These are phyloP conservation scores for Mychonastes homosphaera DNA, from an alignment of 139 green algal species.

Conservation along the genomic window DNA sequence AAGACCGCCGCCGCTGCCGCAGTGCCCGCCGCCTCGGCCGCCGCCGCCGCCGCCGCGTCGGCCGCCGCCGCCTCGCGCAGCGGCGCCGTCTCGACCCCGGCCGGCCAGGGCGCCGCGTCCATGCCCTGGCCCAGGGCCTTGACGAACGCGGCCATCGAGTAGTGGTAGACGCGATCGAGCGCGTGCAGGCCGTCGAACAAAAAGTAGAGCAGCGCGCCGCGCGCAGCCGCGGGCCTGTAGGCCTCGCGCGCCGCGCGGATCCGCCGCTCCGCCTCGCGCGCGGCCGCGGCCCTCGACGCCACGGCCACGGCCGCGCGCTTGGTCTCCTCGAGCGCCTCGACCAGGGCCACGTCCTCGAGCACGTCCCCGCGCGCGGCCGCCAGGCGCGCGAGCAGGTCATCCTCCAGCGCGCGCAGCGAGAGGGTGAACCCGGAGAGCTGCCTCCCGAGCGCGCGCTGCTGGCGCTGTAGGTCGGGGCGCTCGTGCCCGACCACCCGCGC, in stretches of 20 bases:
- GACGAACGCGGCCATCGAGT: conserved; percentile 88
- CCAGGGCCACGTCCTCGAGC: conserved; percentile 81
- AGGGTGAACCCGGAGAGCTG: conserved; percentile 80
- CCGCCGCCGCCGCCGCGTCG: no score
- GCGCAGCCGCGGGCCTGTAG: conserved; percentile 68
- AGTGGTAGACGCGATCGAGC: conserved; percentile 84
- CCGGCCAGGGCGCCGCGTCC: conserved; percentile 54
- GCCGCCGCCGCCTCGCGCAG: conserved; percentile 17
- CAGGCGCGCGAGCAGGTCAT: conserved; percentile 69
- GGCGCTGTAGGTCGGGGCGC: conserved; percentile 63
- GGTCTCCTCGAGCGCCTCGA: conserved; percentile 86
- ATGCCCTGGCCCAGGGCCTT: conserved; percentile 74
- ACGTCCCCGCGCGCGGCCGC: conserved; percentile 77
- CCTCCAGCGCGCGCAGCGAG: conserved; percentile 74
- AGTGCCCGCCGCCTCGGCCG: no score
- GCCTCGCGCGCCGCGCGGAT: conserved; percentile 69
- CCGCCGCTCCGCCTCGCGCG: conserved; percentile 55
- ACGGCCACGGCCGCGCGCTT: conserved; percentile 78
- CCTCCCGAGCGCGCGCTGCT: conserved; percentile 44
- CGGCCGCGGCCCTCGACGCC: conserved; percentile 66
- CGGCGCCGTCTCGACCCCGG: no score
- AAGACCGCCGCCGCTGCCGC: no score
- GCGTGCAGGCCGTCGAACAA: conserved; percentile 75
- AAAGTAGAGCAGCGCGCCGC: conserved; percentile 81
- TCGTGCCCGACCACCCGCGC: conserved; percentile 79